phyloP scores from a whole-genome alignment of 2,329 filamentous ascomycete genomes.

The Karstenula rhodostoma region DNA sequence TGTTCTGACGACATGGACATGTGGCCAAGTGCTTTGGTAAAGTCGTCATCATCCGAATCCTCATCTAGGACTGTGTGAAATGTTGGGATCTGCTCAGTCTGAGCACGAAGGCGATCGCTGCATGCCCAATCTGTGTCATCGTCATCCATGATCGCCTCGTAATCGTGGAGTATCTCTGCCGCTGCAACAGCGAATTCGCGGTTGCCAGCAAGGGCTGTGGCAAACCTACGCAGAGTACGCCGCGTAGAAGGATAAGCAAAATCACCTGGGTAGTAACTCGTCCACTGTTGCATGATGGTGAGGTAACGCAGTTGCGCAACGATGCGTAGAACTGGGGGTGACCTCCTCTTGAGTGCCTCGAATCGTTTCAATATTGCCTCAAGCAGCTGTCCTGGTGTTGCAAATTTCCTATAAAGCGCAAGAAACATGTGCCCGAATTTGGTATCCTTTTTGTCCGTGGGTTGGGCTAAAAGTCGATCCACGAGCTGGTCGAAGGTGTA shows the following conservation, averaged over 20 bases:
- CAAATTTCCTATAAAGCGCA: conserved; percentile 93
- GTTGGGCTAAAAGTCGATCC: conserved; percentile 82
- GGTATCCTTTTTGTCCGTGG: conserved; percentile 83
- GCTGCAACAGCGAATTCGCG: conserved; percentile 86
- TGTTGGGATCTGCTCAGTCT: conserved; percentile 53
- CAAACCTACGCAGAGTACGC: conserved; percentile 76
- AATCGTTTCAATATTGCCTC: conserved; percentile 79
- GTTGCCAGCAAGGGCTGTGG: conserved; percentile 75
- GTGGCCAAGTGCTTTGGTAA: conserved; percentile 39
- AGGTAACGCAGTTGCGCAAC: conserved; percentile 84
- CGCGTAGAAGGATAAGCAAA: conserved; percentile 82
- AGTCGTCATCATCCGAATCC: conserved; percentile 47
- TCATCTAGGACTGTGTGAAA: conserved; percentile 52
- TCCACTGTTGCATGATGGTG: conserved; percentile 87
- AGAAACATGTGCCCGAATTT: conserved; percentile 91
- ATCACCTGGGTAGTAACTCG: conserved; percentile 88
- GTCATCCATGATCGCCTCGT: conserved; percentile 81
- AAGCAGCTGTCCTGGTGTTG: conserved; percentile 80
- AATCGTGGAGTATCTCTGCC: conserved; percentile 81
- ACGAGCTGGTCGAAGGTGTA: conserved; percentile 67
- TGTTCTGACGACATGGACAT: conserved; percentile 41
- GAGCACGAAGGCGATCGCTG: conserved; percentile 70
- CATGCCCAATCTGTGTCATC: conserved; percentile 95
- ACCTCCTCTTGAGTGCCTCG: conserved; percentile 72
- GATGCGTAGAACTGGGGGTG: conserved; percentile 77